Base-by-base conservation (phyloP, 2,329 filamentous ascomycete species). In the Trichoderma brevicompactum region DNA sequence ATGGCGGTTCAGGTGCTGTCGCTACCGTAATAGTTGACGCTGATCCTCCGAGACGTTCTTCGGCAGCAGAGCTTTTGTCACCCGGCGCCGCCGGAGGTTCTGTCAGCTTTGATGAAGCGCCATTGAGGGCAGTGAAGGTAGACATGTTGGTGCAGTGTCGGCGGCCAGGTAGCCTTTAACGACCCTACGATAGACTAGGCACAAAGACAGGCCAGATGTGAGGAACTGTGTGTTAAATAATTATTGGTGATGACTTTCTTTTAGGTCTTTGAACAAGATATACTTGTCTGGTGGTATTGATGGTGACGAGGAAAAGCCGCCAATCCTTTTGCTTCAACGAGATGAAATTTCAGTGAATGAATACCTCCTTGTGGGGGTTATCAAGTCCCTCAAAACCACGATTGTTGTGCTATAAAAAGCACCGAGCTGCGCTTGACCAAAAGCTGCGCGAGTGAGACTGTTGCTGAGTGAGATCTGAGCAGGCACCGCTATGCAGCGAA, bases 71-170 rank as follows among this genome's bases (percentile, higher is more conserved):
- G 53, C 72, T 71, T 65, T 74, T 77, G 43, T 75, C 70, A 17
- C 74, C 71, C 19, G 69, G 70, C 55, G 73, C 67, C 40, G 70
- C 65, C 19, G 79, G 71, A 28, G 73, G 72, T 65, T 80, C 80
- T 49, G 76, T 71, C 32, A 74, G 72, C 69, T 79, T 83, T 52
- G 80, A 82, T 67, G 81, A 83, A 70, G 75, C 79, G 69, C 82
- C 80, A 67, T 83, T 83, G n/a, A 85, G 79, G 69, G 81, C 80
- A 36, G 78, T 83, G 67, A 84, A 84, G n/a, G 79, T 74, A 44
- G 83, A 79, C 83, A 85, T 85, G 70, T 70, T 69, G 59, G 23
- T 56, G 38, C 44, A 52, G 56, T 43, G 43, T 38, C 17, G 17
- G 8, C 52, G 17, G 28, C 28, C 38, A 44, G 54, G 49, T 55